Conservation (phyloP, 306 rosid genomes). For the Glycine tomentella region DNA sequence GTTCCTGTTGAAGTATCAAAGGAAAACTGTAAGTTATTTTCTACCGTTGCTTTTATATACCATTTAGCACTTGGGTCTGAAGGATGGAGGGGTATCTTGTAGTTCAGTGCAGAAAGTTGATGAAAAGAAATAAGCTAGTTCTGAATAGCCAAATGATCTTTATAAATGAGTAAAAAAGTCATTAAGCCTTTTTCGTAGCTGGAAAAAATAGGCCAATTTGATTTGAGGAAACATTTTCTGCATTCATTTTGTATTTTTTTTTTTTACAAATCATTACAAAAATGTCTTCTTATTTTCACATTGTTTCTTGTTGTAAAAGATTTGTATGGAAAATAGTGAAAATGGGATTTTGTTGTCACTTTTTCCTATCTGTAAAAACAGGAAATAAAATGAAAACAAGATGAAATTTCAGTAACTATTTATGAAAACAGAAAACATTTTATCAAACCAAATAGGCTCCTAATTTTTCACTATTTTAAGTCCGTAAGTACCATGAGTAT, state of each 20-base stretch:
- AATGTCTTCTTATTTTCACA: neutral
- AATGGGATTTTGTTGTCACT: neutral
- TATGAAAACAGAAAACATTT: neutral
- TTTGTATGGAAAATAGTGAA: neutral
- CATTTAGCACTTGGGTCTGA: constrained; percentile 3
- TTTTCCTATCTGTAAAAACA: neutral
- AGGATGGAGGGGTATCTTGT: constrained; percentile 1
- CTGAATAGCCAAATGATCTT: constrained; percentile 24
- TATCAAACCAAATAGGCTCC: neutral
- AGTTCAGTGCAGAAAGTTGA: constrained; percentile 33
- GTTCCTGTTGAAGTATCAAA: constrained; percentile 54
- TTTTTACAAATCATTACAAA: neutral
- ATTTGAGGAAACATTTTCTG: neutral
- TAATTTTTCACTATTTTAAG: neutral
- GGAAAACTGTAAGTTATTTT: constrained; percentile 66
- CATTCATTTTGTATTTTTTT: neutral
- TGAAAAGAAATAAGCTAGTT: constrained; percentile 36
- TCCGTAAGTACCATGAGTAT: constrained; percentile 22
- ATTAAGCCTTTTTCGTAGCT: neutral
- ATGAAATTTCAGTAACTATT: neutral
- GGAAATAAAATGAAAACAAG: neutral
- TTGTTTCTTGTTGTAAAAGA: neutral
- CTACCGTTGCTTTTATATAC: constrained; percentile 31
- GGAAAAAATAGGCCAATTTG: constrained; percentile 2
- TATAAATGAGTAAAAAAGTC: constrained; percentile 1